Conservation (phyloP, 768 basidiomycete species). For the Coprinopsis cinerea region DNA sequence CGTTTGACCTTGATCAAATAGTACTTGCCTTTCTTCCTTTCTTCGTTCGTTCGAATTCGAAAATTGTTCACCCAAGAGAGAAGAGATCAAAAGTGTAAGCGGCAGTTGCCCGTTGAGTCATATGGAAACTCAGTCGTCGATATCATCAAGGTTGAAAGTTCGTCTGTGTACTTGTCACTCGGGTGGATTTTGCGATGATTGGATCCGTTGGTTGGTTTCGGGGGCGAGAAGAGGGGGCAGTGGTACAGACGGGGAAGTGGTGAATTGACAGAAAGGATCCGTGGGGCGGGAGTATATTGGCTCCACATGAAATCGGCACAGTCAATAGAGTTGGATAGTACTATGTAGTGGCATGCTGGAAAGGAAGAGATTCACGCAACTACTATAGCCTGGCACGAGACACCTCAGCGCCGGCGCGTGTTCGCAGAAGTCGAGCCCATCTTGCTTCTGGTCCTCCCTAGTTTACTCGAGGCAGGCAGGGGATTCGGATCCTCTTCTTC, state of each 20-base stretch:
- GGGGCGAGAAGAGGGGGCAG: not conserved
- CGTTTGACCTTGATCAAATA: no score
- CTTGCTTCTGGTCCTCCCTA: slow-evolving; percentile 6
- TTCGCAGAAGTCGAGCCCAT: not conserved
- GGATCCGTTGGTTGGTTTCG: not conserved
- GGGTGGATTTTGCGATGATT: not conserved
- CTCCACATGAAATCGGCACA: not conserved
- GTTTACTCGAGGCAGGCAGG: slow-evolving; percentile 3
- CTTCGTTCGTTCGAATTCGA: no score
- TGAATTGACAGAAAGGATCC: not conserved
- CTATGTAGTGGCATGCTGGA: no score
- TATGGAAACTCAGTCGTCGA: not conserved
- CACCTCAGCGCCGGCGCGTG: slow-evolving; percentile 8
- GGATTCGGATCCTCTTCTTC: slow-evolving; percentile 9
- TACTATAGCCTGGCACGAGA: no score
- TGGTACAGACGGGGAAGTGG: no score
- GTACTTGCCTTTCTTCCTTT: no score
- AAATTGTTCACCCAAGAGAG: no score
- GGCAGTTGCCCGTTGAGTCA: not conserved
- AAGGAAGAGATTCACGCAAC: no score
- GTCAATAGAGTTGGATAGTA: no score
- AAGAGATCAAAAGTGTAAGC: not conserved
- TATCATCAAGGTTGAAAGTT: not conserved
- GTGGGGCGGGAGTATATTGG: not conserved
- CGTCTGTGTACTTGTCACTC: not conserved